Base-by-base conservation (phyloP, 345 rosid species). In the Reutealis trisperma region DNA sequence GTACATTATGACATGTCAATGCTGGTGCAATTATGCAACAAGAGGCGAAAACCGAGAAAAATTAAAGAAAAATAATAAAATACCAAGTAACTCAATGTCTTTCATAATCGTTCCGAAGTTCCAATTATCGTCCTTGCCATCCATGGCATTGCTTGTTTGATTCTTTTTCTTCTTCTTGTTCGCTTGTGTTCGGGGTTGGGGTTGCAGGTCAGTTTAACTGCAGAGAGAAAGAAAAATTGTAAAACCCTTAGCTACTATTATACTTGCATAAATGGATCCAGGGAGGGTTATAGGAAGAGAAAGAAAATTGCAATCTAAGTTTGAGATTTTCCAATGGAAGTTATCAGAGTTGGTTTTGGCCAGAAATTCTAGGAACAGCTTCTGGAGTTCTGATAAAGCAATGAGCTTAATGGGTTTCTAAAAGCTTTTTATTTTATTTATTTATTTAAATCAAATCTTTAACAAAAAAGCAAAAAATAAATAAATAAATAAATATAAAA, bases 1-100 rank as follows among this genome's bases (percentile, higher is more conserved):
- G 1, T 8, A 54, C 16, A 54, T 8, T 3, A 54, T 54, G 10
- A 19, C n/a, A 70, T 49, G 45, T 54, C n/a, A n/a, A n/a, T n/a
- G n/a, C n/a, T n/a, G n/a, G n/a, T n/a, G n/a, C n/a, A n/a, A n/a
- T n/a, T n/a, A 54, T 54, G 21, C 6, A 54, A 54, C 6, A 54
- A 32, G 8, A 70, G 25, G 16, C 25, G 16, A 3, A 7, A 30
- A 55, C 7, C n/a, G 22, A 63, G 37, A 62, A 73, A 70, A 51
- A 45, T 25, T 37, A n/a, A 37, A 41, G 22, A 27, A 14, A 32
- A 21, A 59, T 21, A 6, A 5, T 3, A 19, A 62, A 62, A 37
- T 70, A 78, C 81, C 72, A 2, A 78, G n/a, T 15, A 63, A 16
- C 41, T 72, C 59, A 11, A 78, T 57, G 60, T 78, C 81, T 72